Evolutionary conservation across 2,329 filamentous ascomycete genomes (phyloP), one percentile per base, ranked within the genome.

Genomic region (Fusarium armeniacum): DNA sequence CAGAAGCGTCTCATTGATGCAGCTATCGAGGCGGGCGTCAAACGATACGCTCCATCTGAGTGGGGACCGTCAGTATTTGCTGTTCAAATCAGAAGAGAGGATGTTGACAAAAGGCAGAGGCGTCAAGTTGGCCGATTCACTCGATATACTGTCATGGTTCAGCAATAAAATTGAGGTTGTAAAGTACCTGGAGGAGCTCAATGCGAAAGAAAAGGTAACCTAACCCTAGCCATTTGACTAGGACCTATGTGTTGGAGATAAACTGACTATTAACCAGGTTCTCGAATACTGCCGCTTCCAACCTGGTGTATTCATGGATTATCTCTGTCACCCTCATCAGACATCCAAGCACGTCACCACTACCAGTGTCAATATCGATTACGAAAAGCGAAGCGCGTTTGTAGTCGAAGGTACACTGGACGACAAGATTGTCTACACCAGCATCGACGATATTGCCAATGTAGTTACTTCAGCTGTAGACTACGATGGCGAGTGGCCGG

Each of bases 1-100:
- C 61, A 64, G 2, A 64, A 58, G n/a, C 50, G 59, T 15, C n/a
- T 64, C 5, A 64, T 64, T 4, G 15, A 64, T 8, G 38, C 61
- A 4, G 32, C 41, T 15, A 13, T 64, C 3, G 38, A 64, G 18
- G 50, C 61, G 3, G 59, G 32, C 1, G 59, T 64, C 0, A 58
- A 58, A 3, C 24, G 61, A 15, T 58, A 40, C 9, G 59, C 61
- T 2, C 61, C 61, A 2, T 64, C 61, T 6, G 61, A 64, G 6
- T 64, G 61, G 61, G 61, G 43, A 10, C 43, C 43, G 61, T 64
- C 0, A 45, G 58, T 8, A 3, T 32, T 10, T 7, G 3, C 5
- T 11, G 22, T 1, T 11, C 0, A 26, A 6, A 5, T 3, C 3
- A 2, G 8, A 1, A 4, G 11, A 13, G 15, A 7, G 2, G 12